phyloP scores from a whole-genome alignment of 164 flowering plant species.

The Magnolia sinica region DNA sequence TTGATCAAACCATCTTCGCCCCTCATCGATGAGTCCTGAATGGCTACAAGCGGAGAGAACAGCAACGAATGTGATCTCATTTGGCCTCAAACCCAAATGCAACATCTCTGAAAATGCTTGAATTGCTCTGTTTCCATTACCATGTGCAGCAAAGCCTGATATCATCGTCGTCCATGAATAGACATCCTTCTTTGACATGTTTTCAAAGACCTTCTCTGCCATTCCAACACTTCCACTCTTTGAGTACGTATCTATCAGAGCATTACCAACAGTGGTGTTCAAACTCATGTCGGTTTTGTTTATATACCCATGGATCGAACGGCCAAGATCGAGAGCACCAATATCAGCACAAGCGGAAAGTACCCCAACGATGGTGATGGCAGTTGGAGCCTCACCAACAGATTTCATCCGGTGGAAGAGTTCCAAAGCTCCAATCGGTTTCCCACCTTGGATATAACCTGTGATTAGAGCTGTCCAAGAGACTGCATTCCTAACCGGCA shows the following conservation, averaged over 20 bases:
- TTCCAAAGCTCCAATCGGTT: conserved; percentile 27
- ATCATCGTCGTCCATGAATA: conserved; percentile 36
- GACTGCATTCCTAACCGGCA: conserved; percentile 25
- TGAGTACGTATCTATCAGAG: conserved; percentile 36
- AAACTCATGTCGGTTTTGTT: conserved; percentile 20
- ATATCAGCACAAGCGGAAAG: conserved; percentile 30
- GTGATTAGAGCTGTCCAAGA: conserved; percentile 54
- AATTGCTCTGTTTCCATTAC: conserved; percentile 29
- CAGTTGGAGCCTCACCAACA: conserved; percentile 26
- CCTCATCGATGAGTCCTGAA: conserved; percentile 35
- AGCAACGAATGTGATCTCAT: conserved; percentile 31
- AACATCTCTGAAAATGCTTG: conserved; percentile 24
- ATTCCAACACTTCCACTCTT: conserved; percentile 36
- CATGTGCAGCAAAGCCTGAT: conserved; percentile 35
- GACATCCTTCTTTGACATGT: conserved; percentile 25
- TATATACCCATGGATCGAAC: conserved; percentile 22
- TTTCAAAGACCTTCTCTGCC: conserved; percentile 26
- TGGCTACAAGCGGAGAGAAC: conserved; percentile 36
- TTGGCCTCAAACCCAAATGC: conserved; percentile 23
- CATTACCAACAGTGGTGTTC: conserved; percentile 26
- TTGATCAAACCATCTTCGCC: conserved; percentile 25
- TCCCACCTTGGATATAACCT: conserved; percentile 28
- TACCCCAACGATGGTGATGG: conserved; percentile 28
- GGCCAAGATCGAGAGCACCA: conserved; percentile 29
- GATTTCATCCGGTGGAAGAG: conserved; percentile 31